Evolutionary conservation across 2,329 filamentous ascomycete genomes (phyloP).

Genomic region (Ceratocystis albifundus): DNA sequence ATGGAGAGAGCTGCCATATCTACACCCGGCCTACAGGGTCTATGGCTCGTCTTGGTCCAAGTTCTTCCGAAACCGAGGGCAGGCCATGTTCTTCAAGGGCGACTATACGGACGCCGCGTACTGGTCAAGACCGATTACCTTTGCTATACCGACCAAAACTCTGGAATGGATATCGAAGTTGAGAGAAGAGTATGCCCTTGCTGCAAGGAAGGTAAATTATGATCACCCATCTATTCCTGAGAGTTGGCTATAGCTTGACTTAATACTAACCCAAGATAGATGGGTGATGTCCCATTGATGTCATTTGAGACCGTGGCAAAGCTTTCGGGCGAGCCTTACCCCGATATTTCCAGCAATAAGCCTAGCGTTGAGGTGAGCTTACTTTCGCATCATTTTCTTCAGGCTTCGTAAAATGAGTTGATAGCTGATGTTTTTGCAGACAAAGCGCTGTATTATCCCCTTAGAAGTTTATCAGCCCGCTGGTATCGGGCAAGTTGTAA

Average conservation of each 20-base stretch:
- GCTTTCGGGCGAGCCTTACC: constrained; percentile 10
- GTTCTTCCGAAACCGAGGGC: constrained; percentile 16
- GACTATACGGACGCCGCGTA: not conserved
- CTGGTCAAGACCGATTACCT: constrained; percentile 4
- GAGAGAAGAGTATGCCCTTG: not conserved
- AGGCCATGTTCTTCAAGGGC: constrained; percentile 12
- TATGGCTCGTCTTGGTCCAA: constrained; percentile 15
- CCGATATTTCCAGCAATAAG: not conserved
- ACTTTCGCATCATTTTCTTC: no score
- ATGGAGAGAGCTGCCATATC: constrained; percentile 14
- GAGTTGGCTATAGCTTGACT: not conserved
- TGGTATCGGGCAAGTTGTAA: constrained; percentile 17
- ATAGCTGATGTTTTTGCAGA: not conserved
- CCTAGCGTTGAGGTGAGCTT: not conserved
- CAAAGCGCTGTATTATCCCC: constrained; percentile 3
- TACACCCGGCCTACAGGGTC: constrained; percentile 7
- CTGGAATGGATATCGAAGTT: not conserved
- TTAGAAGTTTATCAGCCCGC: constrained; percentile 7
- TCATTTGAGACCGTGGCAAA: not conserved
- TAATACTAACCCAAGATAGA: not conserved
- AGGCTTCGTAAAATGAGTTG: not conserved
- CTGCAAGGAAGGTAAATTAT: not conserved
- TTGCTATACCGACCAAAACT: constrained; percentile 15
- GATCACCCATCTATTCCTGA: no score
- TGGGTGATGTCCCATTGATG: not conserved